Evolutionary conservation across 148 eudicot species (phyloP).

Genomic region (Nepenthes gracilis): DNA sequence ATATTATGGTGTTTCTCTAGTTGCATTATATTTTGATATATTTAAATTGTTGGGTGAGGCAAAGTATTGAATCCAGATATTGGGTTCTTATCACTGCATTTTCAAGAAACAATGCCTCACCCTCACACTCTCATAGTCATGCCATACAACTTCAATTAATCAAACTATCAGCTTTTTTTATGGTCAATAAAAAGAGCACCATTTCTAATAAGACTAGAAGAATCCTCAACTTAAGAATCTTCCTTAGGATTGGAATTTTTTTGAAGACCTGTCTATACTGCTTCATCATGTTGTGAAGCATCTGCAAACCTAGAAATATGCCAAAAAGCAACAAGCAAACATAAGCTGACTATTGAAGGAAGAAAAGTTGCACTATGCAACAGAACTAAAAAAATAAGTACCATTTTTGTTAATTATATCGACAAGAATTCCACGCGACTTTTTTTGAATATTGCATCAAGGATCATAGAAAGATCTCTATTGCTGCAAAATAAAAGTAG

Average conservation of each 20-base stretch:
- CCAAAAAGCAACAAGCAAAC: background rate
- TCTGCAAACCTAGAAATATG: constrained; percentile 66
- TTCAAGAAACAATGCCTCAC: background rate
- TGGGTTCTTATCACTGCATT: background rate
- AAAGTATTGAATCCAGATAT: too few species aligned
- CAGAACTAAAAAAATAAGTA: constrained; percentile 15
- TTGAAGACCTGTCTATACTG: constrained; percentile 58
- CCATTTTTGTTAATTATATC: constrained; percentile 90
- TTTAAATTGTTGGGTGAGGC: too few species aligned
- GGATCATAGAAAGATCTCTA: constrained; percentile 93
- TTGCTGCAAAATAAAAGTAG: constrained; percentile 35
- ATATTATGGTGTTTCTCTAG: too few species aligned
- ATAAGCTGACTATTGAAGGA: background rate
- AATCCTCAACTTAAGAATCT: constrained; percentile 71
- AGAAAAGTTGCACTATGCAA: background rate
- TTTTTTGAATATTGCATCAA: constrained; percentile 82
- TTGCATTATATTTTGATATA: too few species aligned
- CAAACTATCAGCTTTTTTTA: too few species aligned
- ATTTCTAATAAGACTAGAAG: background rate
- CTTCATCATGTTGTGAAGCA: constrained; percentile 94
- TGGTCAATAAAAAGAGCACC: too few species aligned
- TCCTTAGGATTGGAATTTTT: constrained; percentile 81
- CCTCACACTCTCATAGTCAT: too few species aligned
- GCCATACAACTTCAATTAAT: too few species aligned
- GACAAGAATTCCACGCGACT: constrained; percentile 67